Evolutionary conservation across 495 filamentous ascomycete genomes (phyloP), one percentile per base, ranked within the genome.

Genomic region (Neurospora tetraspora): DNA sequence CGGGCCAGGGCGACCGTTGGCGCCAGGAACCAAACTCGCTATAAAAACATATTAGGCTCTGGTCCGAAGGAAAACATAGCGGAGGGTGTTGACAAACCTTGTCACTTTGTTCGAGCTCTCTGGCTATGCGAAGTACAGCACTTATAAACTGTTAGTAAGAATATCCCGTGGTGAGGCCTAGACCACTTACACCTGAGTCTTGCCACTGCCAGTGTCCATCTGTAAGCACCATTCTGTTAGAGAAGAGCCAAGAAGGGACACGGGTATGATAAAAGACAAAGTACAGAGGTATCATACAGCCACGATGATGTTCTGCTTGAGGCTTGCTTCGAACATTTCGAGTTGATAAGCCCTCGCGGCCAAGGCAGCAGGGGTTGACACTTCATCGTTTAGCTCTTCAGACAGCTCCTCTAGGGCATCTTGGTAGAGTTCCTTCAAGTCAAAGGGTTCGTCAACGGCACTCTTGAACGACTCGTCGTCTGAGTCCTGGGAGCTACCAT

Each of bases 141-240:
- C 93, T 95, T 73, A 31, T 71, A n/a, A 27, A 20, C 11, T 0
- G 31, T 77, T 40, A 77, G 69, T 39, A 70, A 65, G 36, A 76
- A 72, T 68, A 74, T 61, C 20, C 40, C 39, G 39, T 61, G 59
- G 36, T 20, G 39, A 40, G 68, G 38, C 73, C 45, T 7, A 8
- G 20, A 27, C n/a, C 68, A 80, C 88, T 78, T 89, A 94, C 94
- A 97, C 90, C 72, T 92, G 91, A 3, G 95, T 98, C 81, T 98
- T 98, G 10, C 95, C 95, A 78, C 89, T 93, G 2, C 94, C 94
- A 0, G 94, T 97, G 77, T 96, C 94, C 94, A 97, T 97, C 91
- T 95, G 73, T 36, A 11, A 10, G 12, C 1, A 40, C 61, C 39
- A 73, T 45, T 43, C 8, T 43, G 39, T 27, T 39, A 53, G 74